Conservation (phyloP, 176 grass and related monocot genomes). For the Eragrostis nindensis region DNA sequence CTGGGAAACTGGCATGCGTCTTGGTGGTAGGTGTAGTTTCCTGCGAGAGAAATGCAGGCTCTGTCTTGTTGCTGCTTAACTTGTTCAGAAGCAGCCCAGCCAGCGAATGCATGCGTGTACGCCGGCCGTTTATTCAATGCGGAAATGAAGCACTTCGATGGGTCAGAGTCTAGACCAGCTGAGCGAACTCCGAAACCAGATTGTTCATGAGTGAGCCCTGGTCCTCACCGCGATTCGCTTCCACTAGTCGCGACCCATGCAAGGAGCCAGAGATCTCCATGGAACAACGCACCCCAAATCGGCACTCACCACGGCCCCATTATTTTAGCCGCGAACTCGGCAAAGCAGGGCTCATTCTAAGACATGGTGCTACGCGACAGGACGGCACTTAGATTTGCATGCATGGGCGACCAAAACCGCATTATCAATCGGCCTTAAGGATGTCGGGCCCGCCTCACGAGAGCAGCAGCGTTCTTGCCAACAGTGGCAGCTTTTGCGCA, state of each 20-base stretch:
- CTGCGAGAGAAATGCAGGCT: slow-evolving; percentile 26
- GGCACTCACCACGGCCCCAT: slow-evolving; percentile 22
- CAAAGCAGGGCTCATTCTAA: slow-evolving; percentile 66
- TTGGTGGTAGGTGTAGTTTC: slow-evolving; percentile 19
- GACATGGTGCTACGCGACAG: slow-evolving; percentile 95
- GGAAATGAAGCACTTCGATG: slow-evolving; percentile 28
- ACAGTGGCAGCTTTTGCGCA: slow-evolving; percentile 97
- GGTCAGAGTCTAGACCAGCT: slow-evolving; percentile 15
- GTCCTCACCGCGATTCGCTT: slow-evolving; percentile 57
- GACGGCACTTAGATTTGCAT: slow-evolving; percentile 87
- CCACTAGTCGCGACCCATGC: slow-evolving; percentile 62
- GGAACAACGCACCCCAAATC: slow-evolving; percentile 46
- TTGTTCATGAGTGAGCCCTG: slow-evolving; percentile 29
- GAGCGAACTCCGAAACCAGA: slow-evolving; percentile 30
- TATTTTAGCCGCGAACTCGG: slow-evolving; percentile 37
- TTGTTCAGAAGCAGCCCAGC: slow-evolving; percentile 23
- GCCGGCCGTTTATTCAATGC: slow-evolving; percentile 30
- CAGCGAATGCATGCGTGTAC: slow-evolving; percentile 7
- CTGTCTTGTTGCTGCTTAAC: slow-evolving; percentile 57
- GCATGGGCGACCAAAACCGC: slow-evolving; percentile 55
- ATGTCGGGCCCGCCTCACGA: slow-evolving; percentile 75
- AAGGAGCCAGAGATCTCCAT: slow-evolving; percentile 62
- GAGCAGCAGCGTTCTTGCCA: slow-evolving; percentile 42
- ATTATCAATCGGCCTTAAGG: slow-evolving; percentile 82
- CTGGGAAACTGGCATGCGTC: slow-evolving; percentile 24